Evolutionary conservation across 1,284 basidiomycete species (phyloP).

Genomic region (Cutaneotrichosporon mucoides): DNA sequence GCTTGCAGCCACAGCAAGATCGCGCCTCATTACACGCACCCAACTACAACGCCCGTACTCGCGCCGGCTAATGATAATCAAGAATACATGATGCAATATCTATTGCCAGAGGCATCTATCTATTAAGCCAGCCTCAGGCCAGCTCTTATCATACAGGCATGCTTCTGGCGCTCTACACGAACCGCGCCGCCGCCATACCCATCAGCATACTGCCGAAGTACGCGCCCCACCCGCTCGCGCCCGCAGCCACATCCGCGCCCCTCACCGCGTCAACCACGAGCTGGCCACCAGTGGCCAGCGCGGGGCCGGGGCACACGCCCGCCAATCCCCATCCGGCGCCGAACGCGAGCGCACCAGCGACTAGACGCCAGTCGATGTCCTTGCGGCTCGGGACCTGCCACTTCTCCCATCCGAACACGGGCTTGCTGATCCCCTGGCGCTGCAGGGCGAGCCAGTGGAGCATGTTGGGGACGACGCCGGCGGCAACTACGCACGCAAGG

Average conservation of each 20-base stretch:
- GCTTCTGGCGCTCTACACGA: no score
- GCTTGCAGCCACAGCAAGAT: no score
- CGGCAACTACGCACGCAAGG: slow-evolving; percentile 50
- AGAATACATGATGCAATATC: no score
- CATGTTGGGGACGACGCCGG: slow-evolving; percentile 51
- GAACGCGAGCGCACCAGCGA: slow-evolving; percentile 59
- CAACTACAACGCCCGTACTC: no score
- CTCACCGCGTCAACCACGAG: neutral
- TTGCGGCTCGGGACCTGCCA: slow-evolving; percentile 36
- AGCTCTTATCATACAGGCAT: no score
- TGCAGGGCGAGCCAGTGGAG: slow-evolving; percentile 33
- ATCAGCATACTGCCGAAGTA: slow-evolving; percentile 13
- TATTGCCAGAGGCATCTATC: no score
- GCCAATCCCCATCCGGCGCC: slow-evolving; percentile 66
- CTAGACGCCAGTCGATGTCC: slow-evolving; percentile 54
- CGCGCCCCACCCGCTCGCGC: slow-evolving; percentile 10
- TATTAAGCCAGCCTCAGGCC: no score
- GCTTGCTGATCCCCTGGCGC: neutral
- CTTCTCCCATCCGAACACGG: slow-evolving; percentile 26
- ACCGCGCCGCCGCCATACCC: slow-evolving; percentile 13
- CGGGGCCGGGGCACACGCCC: slow-evolving; percentile 58
- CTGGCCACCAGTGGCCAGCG: slow-evolving; percentile 20
- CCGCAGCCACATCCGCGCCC: slow-evolving; percentile 3
- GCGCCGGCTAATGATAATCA: no score
- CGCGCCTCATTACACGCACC: no score